Evolutionary conservation across 192 early-diverging fungal genomes (phyloP), one percentile per base, ranked within the genome.

Genomic region (Linnemannia hyalina): DNA sequence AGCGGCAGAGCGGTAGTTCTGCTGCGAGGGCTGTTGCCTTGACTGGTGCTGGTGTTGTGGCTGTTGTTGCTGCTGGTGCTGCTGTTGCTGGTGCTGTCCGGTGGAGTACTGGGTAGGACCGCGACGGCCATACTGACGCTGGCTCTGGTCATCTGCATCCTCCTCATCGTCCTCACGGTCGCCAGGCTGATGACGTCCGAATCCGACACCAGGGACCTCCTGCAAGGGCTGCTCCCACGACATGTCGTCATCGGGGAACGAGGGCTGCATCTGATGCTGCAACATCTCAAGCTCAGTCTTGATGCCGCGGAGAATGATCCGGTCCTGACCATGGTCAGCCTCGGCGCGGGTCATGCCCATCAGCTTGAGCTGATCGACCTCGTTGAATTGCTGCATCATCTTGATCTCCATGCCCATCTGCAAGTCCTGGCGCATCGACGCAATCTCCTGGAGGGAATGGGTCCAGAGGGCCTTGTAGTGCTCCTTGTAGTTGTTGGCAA

Each of bases 401-500:
- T 86, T 86, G 79, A 86, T 80, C 68, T 86, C 84, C 84, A 86
- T 86, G 0, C 84, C 84, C 84, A 86, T 86, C 75, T 86, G 84
- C 44, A 86, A 32, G 38, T 86, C 79, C 72, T 86, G 84, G 4
- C 84, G 69, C 84, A 86, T 86, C 70, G 84, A 86, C 0, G 78
- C 84, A 81, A 86, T 86, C 75, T 86, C 84, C 44, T 86, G 84
- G 5, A 86, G 57, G 10, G 84, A 86, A 60, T 86, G 84, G 22
- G 84, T 86, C 84, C 84, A 86, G 16, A 86, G 65, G 3, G 84
- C 72, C 71, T 86, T 86, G 49, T 86, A 86, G 65, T 86, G 84
- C 65, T 86, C 84, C 76, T 86, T 86, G 72, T 86, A 86, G 79
- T 86, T 86, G 52, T 86, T 86, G 55, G 84, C 78, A 74, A 86